Percentiles rank a stretch among this genome's conserved stretches.
Conservation (phyloP, 2,329 filamentous ascomycete species). For the Nigrograna mackinnonii region DNA sequence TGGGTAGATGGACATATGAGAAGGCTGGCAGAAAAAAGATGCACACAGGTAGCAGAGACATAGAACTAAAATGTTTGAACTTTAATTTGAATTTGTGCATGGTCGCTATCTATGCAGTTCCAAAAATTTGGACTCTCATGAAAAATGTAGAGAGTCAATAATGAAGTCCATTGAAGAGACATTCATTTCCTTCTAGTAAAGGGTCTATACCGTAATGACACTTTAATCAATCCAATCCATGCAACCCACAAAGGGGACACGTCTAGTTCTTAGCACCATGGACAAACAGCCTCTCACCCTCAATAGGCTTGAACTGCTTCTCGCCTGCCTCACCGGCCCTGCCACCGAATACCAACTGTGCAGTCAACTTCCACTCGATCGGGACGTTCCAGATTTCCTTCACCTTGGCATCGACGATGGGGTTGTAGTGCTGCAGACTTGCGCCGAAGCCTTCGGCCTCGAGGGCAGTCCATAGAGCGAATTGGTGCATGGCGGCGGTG, state of each 20-base stretch:
- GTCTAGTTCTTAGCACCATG: slow-evolving; percentile 38
- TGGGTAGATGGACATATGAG: no score
- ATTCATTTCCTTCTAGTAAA: no score
- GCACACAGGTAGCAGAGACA: no score
- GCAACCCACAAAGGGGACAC: neutral
- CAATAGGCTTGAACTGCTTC: slow-evolving; percentile 68
- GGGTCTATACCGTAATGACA: no score
- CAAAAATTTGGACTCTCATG: no score
- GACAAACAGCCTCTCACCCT: slow-evolving; percentile 60
- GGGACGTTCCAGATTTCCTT: slow-evolving; percentile 71
- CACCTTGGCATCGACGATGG: slow-evolving; percentile 76
- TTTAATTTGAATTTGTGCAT: no score
- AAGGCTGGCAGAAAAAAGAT: no score
- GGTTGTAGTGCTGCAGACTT: slow-evolving; percentile 94
- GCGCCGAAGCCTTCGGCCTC: slow-evolving; percentile 83
- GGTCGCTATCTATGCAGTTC: no score
- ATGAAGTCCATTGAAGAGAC: no score
- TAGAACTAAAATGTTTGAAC: no score
- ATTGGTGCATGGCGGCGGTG: slow-evolving; percentile 81
- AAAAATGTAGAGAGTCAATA: no score
- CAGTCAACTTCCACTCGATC: slow-evolving; percentile 73
- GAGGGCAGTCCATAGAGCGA: slow-evolving; percentile 77
- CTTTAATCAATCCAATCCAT: no score
- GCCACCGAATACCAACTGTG: slow-evolving; percentile 84
- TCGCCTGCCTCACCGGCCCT: slow-evolving; percentile 57